Percentiles rank a stretch among this genome's conserved stretches.
Conservation (phyloP, 495 filamentous ascomycete species). For the Aspergillus ostianus region DNA sequence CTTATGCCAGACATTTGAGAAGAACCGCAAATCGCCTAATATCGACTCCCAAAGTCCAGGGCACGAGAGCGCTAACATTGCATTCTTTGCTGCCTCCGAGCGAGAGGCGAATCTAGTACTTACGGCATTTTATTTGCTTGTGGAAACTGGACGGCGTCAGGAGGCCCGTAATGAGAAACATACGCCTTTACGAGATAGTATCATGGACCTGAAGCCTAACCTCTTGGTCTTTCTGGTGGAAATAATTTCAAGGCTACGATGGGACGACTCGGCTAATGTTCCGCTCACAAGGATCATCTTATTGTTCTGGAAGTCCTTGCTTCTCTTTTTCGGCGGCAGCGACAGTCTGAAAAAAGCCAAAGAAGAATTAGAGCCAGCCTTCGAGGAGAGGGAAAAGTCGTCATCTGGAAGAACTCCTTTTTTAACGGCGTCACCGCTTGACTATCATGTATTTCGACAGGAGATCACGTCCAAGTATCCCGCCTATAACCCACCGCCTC, state of each 20-base stretch:
- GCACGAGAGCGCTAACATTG: constrained; percentile 29
- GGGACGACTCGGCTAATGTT: constrained; percentile 74
- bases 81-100: constrained; percentile 39
- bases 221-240: constrained; percentile 72
- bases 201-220: constrained; percentile 57
- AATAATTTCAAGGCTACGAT: constrained; percentile 73
- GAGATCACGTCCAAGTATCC: constrained; percentile 99
- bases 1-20: constrained; percentile 59
- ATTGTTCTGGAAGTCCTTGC: constrained; percentile 84
- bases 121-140: constrained; percentile 68
- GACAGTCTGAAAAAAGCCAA: constrained; percentile 72
- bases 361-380: constrained; percentile 44
- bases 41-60: constrained; percentile 33
- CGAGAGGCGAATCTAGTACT: constrained; percentile 50
- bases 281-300: constrained; percentile 70
- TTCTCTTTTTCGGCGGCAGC: constrained; percentile 79
- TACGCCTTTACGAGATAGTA: constrained; percentile 35
- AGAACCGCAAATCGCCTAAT: constrained; percentile 27
- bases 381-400: constrained; percentile 33
- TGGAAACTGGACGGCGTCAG: constrained; percentile 63
- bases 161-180: constrained; percentile 25
- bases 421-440: constrained; percentile 88
- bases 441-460: constrained; percentile 94
- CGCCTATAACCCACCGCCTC: constrained; percentile 85
- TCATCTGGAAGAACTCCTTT: constrained; percentile 47